Percentiles rank a stretch among this genome's conserved stretches.
These are phyloP conservation scores for Trichosanthes truncata DNA, from an alignment of 306 rosid genomes.

Conservation along the genomic window DNA sequence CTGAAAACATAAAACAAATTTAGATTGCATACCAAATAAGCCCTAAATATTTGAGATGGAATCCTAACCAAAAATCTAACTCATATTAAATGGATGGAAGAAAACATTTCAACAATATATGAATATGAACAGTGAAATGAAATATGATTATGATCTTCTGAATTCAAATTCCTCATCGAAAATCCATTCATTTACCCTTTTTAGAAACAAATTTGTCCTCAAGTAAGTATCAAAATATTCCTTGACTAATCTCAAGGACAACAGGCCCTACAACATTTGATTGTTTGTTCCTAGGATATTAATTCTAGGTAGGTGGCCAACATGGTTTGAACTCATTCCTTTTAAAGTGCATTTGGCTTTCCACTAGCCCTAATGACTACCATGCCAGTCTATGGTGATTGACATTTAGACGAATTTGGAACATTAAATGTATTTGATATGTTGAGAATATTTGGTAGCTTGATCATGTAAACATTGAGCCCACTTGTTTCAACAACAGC, in stretches of 20 bases:
- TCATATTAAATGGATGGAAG: background rate
- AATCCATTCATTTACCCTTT: background rate
- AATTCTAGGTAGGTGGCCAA: background rate
- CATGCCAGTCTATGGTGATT: background rate
- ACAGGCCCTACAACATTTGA: background rate
- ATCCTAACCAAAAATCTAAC: background rate
- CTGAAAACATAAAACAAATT: no score
- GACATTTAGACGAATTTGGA: background rate
- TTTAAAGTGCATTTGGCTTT: background rate
- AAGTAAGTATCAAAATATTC: background rate
- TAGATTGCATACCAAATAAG: no score
- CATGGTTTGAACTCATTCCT: background rate
- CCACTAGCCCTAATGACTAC: background rate
- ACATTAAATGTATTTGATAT: no score
- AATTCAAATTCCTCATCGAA: background rate
- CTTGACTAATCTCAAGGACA: background rate
- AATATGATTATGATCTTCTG: background rate
- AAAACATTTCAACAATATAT: background rate
- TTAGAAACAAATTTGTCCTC: background rate
- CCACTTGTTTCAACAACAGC: background rate
- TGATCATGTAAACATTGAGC: background rate
- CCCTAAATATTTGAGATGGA: background rate
- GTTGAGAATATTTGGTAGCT: background rate
- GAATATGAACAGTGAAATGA: background rate
- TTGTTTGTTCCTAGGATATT: background rate